Conservation (phyloP, 2,329 filamentous ascomycete genomes). For the Kalmusia sp. region DNA sequence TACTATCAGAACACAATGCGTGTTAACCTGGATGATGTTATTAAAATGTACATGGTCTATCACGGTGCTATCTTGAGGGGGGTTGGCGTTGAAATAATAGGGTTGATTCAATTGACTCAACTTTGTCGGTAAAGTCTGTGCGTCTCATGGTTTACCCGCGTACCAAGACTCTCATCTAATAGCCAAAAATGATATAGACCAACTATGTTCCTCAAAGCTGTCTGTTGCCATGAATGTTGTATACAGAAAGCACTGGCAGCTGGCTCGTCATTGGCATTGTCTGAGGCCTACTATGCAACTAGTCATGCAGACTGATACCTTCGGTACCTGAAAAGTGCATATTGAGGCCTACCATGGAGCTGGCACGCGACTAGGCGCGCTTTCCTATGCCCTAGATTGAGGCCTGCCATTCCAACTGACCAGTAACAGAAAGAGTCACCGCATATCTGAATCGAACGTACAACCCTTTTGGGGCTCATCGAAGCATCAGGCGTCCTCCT, state of each 20-base stretch:
- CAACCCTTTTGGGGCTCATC: neutral
- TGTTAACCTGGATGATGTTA: too few relatives aligned
- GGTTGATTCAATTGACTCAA: too few relatives aligned
- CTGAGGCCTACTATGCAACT: slow-evolving; percentile 7
- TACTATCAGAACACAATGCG: too few relatives aligned
- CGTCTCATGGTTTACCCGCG: too few relatives aligned
- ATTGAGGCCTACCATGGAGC: too few relatives aligned
- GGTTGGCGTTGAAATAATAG: too few relatives aligned
- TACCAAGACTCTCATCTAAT: too few relatives aligned
- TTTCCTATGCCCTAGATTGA: too few relatives aligned
- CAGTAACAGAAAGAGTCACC: neutral
- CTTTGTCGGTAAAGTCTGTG: too few relatives aligned
- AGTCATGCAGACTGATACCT: neutral
- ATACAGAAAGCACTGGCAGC: neutral
- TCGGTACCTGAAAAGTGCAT: neutral
- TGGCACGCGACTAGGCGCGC: too few relatives aligned
- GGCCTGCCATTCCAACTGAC: neutral
- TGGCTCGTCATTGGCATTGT: neutral
- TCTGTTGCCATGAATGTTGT: neutral
- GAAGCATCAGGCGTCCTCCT: neutral
- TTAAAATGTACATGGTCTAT: too few relatives aligned
- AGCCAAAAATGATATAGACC: neutral
- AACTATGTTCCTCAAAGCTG: neutral
- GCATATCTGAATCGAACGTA: neutral
- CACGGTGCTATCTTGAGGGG: too few relatives aligned